A percentile compares a stretch with the other conserved stretches of the same genome.
phyloP scores from a whole-genome alignment of 495 filamentous ascomycete genomes.

The Aspergillus nidulans region DNA sequence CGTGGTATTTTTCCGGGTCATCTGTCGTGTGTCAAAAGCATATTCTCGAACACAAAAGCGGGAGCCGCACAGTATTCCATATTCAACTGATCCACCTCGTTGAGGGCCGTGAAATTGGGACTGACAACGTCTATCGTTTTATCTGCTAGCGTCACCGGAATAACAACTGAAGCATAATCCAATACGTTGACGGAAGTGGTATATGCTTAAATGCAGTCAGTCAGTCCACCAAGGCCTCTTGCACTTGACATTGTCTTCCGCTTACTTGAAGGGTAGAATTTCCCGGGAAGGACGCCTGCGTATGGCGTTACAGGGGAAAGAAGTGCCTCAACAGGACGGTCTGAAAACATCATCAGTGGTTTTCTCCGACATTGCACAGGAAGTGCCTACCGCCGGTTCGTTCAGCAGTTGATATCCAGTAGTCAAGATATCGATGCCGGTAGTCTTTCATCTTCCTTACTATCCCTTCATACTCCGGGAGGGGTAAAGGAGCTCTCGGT shows the following conservation, averaged over 20 bases:
- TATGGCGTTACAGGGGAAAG: constrained; percentile 7
- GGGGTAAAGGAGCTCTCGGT: neutral
- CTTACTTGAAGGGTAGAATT: constrained; percentile 5
- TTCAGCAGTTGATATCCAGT: constrained; percentile 6
- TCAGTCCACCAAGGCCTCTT: neutral
- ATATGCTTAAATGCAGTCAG: neutral
- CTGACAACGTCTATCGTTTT: constrained; percentile 6
- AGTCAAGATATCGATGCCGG: constrained; percentile 1
- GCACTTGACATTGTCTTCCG: neutral
- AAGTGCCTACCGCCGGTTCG: constrained; percentile 1
- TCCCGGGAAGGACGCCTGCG: constrained; percentile 4
- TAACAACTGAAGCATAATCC: constrained; percentile 2
- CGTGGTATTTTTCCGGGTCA: constrained; percentile 2
- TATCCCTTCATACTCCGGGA: neutral
- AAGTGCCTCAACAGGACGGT: constrained; percentile 3
- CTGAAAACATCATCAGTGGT: neutral
- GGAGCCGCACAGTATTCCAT: neutral
- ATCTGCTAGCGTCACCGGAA: constrained; percentile 3
- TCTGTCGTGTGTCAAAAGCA: neutral
- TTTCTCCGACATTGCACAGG: neutral
- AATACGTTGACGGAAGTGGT: constrained; percentile 6
- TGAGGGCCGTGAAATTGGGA: neutral
- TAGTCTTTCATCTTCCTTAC: constrained; percentile 6
- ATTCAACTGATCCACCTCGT: neutral
- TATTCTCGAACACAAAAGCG: neutral